Percentiles rank a stretch among this genome's conserved stretches.
Conservation (phyloP, 495 filamentous ascomycete species). For the Aspergillus kassunensis region DNA sequence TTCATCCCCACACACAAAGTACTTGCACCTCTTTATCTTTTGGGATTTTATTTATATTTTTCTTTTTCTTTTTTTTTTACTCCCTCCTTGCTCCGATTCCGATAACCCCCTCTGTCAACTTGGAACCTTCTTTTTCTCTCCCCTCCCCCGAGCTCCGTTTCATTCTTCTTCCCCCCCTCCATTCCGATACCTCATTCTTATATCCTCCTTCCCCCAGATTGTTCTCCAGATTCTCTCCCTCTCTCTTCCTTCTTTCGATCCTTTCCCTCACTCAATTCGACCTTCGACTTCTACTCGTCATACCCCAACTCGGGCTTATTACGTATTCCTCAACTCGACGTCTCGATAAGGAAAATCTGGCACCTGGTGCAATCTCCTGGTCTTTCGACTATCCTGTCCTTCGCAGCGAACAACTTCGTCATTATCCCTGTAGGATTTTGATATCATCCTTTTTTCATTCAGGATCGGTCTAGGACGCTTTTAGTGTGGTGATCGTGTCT, state of each 20-base stretch:
- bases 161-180: slow-evolving; percentile 37
- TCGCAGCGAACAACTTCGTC: slow-evolving; percentile 6
- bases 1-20: slow-evolving; percentile 24
- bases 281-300: neutral
- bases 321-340: slow-evolving; percentile 2
- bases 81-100: slow-evolving; percentile 26
- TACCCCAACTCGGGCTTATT: neutral
- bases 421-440: slow-evolving; percentile 13
- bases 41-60: slow-evolving; percentile 16
- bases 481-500: slow-evolving; percentile 32
- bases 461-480: slow-evolving; percentile 13
- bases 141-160: slow-evolving; percentile 32
- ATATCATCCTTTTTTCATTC: slow-evolving; percentile 9
- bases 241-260: slow-evolving; percentile 14
- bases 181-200: slow-evolving; percentile 29
- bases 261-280: slow-evolving; percentile 7
- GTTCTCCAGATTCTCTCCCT: slow-evolving; percentile 25
- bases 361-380: neutral
- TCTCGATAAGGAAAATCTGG: slow-evolving; percentile 8
- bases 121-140: slow-evolving; percentile 29
- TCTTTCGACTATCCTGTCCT: neutral
- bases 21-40: slow-evolving; percentile 19
- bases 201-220: slow-evolving; percentile 29
- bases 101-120: slow-evolving; percentile 31
- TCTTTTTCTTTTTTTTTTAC: slow-evolving; percentile 16